Percentiles rank a stretch among this genome's conserved stretches.
Evolutionary conservation across 306 rosid species (phyloP).

Genomic region (Trichosanthes truncata): DNA sequence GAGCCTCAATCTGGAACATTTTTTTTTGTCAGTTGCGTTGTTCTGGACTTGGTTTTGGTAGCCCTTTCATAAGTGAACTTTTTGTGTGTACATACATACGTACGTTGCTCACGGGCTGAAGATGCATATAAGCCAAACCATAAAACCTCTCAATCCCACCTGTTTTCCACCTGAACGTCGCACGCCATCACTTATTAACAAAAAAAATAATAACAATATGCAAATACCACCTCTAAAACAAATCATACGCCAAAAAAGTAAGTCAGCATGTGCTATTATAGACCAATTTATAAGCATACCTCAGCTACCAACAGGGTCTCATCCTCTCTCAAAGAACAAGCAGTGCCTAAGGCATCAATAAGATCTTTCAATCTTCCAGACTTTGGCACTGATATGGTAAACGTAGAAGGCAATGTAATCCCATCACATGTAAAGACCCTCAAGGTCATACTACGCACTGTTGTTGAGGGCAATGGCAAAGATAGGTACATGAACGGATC

Average conservation of each 20-base stretch:
- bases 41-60: not conserved
- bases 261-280: not conserved
- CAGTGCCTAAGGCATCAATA: slow-evolving; percentile 37
- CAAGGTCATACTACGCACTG: slow-evolving; percentile 57
- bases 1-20: not conserved
- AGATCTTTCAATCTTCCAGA: slow-evolving; percentile 53
- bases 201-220: not conserved
- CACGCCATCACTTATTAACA: not conserved
- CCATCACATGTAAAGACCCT: slow-evolving; percentile 57
- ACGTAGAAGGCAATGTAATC: slow-evolving; percentile 33
- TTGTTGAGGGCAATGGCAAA: slow-evolving; percentile 71
- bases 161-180: not conserved
- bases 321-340: slow-evolving; percentile 54
- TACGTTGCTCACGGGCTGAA: not conserved
- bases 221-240: not conserved
- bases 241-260: not conserved
- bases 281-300: slow-evolving; percentile 31
- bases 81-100: no score
- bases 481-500: slow-evolving; percentile 92
- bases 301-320: slow-evolving; percentile 70
- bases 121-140: not conserved
- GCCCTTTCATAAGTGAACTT: not conserved
- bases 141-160: not conserved
- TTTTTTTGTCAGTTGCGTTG: not conserved
- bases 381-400: slow-evolving; percentile 44